Conservation (phyloP, 768 basidiomycete species). For the Tulasnella sp. region DNA sequence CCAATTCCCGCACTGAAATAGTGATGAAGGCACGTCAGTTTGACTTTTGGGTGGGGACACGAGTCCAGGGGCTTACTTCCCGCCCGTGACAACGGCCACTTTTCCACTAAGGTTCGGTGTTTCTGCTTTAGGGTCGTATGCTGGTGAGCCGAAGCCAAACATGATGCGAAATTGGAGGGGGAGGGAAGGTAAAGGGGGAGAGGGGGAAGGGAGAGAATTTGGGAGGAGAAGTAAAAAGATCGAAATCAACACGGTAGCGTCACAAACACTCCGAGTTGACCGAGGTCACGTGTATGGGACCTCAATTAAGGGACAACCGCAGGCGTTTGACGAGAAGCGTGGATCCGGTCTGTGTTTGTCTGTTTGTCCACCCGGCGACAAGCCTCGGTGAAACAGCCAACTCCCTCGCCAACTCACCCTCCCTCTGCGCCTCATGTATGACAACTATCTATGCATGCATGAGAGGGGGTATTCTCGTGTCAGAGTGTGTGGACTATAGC, state of each 20-base stretch:
- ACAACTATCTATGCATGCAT: background rate
- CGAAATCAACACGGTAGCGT: too few species aligned
- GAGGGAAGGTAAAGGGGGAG: background rate
- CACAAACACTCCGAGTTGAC: too few species aligned
- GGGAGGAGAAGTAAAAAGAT: too few species aligned
- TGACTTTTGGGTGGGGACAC: too few species aligned
- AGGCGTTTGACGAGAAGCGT: background rate
- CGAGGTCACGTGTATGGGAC: too few species aligned
- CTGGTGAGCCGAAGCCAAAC: background rate
- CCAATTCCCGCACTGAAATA: background rate
- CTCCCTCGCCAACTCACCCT: background rate
- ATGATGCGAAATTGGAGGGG: background rate
- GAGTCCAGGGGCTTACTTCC: too few species aligned
- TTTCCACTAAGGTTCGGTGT: conserved; percentile 42
- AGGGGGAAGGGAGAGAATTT: too few species aligned
- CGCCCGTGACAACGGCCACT: conserved; percentile 45
- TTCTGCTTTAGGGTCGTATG: conserved; percentile 33
- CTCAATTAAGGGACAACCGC: too few species aligned
- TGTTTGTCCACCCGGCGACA: background rate
- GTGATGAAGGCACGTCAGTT: background rate
- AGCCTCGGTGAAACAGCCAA: background rate
- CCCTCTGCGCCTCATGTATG: background rate
- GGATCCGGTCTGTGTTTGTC: background rate
- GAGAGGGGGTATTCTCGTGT: background rate
- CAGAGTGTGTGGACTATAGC: background rate